Percentiles rank a stretch among this genome's conserved stretches.
Conservation (phyloP, 495 filamentous ascomycete species). For the Lepidopterella palustris region DNA sequence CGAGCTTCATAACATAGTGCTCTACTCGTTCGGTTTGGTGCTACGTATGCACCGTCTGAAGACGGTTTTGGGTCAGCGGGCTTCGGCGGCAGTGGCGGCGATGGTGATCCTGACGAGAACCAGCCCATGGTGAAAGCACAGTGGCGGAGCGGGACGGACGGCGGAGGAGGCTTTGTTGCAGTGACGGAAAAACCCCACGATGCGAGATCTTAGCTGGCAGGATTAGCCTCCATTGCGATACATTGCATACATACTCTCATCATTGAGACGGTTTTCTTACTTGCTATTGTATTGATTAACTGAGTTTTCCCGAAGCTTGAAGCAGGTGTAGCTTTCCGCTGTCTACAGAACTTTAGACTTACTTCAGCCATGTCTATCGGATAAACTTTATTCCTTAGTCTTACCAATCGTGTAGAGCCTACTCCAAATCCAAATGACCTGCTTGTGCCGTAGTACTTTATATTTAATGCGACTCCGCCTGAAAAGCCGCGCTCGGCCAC, state of each 20-base stretch:
- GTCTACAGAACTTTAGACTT: background rate
- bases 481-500: no score
- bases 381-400: no score
- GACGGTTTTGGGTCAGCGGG: slow-evolving; percentile 32
- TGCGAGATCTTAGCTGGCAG: background rate
- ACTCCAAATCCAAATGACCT: no score
- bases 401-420: no score
- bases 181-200: background rate
- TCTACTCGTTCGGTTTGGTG: slow-evolving; percentile 71
- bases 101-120: slow-evolving; percentile 30
- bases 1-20: slow-evolving; percentile 78
- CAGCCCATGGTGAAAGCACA: slow-evolving; percentile 28
- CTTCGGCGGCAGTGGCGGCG: no score
- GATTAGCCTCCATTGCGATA: background rate
- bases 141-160: slow-evolving; percentile 1
- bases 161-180: background rate
- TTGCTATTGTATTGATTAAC: background rate
- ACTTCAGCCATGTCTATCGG: no score
- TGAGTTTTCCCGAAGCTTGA: background rate
- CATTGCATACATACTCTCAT: background rate
- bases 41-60: slow-evolving; percentile 57
- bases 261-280: background rate
- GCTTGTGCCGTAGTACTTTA: no score
- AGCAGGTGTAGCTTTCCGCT: background rate
- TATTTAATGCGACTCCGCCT: no score